Conservation (phyloP, 2,329 filamentous ascomycete genomes). For the Bretziella fagacearum region DNA sequence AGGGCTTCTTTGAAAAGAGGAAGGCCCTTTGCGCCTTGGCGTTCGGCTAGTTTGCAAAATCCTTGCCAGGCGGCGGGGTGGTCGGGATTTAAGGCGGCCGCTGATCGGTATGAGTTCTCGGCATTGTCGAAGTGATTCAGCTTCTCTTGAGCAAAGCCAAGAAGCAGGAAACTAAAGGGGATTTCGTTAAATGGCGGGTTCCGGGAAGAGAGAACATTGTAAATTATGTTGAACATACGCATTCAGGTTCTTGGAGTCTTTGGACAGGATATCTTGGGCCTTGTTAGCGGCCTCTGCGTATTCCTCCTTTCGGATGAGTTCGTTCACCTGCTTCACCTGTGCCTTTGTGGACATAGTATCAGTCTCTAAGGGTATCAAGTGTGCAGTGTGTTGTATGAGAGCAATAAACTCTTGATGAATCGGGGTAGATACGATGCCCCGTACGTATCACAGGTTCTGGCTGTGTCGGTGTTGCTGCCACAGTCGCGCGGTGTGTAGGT, state of each 20-base stretch:
- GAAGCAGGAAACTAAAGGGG: slow-evolving; percentile 40
- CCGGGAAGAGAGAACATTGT: not conserved
- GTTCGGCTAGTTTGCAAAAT: slow-evolving; percentile 60
- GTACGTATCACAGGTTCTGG: too few relatives aligned
- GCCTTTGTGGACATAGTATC: slow-evolving; percentile 45
- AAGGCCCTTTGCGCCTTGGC: slow-evolving; percentile 31
- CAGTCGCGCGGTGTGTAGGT: too few relatives aligned
- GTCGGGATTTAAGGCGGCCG: slow-evolving; percentile 51
- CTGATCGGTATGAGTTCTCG: slow-evolving; percentile 57
- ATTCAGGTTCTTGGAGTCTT: slow-evolving; percentile 66
- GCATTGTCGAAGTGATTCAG: slow-evolving; percentile 53
- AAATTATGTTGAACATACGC: slow-evolving; percentile 37
- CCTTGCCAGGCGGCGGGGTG: slow-evolving; percentile 88
- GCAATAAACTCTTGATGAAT: not conserved
- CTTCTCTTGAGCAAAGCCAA: slow-evolving; percentile 73
- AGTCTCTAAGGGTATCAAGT: too few relatives aligned
- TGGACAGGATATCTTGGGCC: slow-evolving; percentile 49
- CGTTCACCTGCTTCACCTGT: slow-evolving; percentile 64
- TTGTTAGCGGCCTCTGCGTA: slow-evolving; percentile 59
- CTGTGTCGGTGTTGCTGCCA: too few relatives aligned
- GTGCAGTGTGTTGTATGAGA: not conserved
- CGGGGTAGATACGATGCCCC: too few relatives aligned
- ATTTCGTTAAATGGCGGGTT: not conserved
- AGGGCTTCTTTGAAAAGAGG: slow-evolving; percentile 23
- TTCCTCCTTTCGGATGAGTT: slow-evolving; percentile 60